Evolutionary conservation across 352 stramenopile genomes (phyloP).

Genomic region (Elongisporangium senticosum): DNA sequence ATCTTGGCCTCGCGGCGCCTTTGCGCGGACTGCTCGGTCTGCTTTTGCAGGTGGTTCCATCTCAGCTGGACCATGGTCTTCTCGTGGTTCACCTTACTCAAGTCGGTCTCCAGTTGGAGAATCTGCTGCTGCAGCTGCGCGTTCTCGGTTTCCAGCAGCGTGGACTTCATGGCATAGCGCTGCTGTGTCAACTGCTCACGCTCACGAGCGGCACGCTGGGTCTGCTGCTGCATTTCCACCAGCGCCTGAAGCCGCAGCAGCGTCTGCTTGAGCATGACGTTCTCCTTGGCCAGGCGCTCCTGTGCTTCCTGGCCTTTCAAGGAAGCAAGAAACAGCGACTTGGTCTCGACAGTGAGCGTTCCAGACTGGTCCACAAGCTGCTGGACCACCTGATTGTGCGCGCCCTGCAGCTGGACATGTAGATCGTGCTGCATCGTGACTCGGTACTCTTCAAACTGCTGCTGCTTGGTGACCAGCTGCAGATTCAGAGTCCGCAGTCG

Average conservation of each 20-base stretch:
- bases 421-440: constrained; percentile 56
- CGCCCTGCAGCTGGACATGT: constrained; percentile 41
- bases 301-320: constrained; percentile 35
- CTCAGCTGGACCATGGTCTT: constrained; percentile 41
- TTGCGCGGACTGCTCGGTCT: constrained; percentile 30
- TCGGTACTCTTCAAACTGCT: constrained; percentile 63
- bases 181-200: constrained; percentile 30
- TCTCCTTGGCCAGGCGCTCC: constrained; percentile 51
- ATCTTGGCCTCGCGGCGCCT: constrained; percentile 43
- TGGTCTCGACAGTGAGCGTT: constrained; percentile 42
- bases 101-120: constrained; percentile 38
- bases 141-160: constrained; percentile 36
- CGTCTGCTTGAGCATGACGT: constrained; percentile 58
- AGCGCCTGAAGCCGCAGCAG: constrained; percentile 63
- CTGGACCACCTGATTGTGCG: constrained; percentile 46
- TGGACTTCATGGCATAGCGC: constrained; percentile 26
- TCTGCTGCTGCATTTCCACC: constrained; percentile 55
- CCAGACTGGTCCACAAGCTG: constrained; percentile 60
- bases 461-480: constrained; percentile 45
- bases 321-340: constrained; percentile 36
- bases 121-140: constrained; percentile 41
- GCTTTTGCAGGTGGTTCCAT: constrained; percentile 34
- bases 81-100: constrained; percentile 41
- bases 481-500: constrained; percentile 46
- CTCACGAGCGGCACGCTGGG: constrained; percentile 25